Evolutionary conservation across 164 flowering plant species (phyloP), one percentile per base, ranked within the genome.

Genomic region (Piper betle): DNA sequence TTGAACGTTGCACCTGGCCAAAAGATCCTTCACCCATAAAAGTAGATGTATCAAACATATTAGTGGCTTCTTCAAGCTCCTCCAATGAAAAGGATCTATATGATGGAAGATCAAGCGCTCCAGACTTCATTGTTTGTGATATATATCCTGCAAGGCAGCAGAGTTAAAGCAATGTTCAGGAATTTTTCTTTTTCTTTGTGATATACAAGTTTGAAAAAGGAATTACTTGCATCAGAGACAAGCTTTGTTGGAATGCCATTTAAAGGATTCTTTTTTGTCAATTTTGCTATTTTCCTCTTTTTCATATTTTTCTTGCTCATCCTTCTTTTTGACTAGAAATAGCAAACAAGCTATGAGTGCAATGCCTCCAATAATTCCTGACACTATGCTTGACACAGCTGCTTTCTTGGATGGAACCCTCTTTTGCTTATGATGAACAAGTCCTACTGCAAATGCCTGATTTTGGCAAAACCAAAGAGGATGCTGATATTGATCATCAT

Each of bases 361-460:
- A 53, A 81, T 43, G 9, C 74, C 84, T 39, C 80, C 88, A 42
- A 71, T 3, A 53, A 82, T 55, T 6, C 84, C 90, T 48, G 85
- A 86, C 17, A 71, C 55, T 63, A 80, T 70, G 62, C 80, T 64
- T 16, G 73, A 81, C 66, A 88, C 63, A 66, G 72, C 68, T 37
- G 74, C 73, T 72, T 77, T 84, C 3, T 82, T 73, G 59, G 69
- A 64, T 64, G 57, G 64, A 58, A 61, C 64, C 65, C 71, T 79
- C 71, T 67, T 78, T 57, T 63, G 65, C 18, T 63, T 59, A 38
- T 59, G 74, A 52, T 92, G 86, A 40, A 82, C 10, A 37, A 88
- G 69, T 62, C 95, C 97, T 37, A 85, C 99, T 53, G 99, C 97
- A 52, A 94, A 77, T 58, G 99, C 99, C 73, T 86, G 87, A 72